A percentile compares a stretch with the other conserved stretches of the same genome.
These are phyloP conservation scores for Trichoderma erinaceum DNA, from an alignment of 495 filamentous ascomycete species.

Conservation along the genomic window DNA sequence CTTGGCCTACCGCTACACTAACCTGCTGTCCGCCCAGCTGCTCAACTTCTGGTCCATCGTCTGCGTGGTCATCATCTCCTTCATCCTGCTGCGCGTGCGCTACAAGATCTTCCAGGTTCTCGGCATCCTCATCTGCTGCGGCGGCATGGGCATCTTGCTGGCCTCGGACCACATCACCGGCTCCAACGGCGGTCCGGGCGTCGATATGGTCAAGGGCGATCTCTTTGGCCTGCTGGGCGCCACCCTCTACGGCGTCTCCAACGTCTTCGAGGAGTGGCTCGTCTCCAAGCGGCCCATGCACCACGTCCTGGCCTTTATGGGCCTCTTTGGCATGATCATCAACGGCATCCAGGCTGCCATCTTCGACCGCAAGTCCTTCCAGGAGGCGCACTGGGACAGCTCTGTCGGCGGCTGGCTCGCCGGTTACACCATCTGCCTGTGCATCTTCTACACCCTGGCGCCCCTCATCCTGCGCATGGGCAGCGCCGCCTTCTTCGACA, in stretches of 20 bases:
- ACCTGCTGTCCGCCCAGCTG: constrained; percentile 81
- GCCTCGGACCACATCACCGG: constrained; percentile 79
- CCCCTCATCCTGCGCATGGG: constrained; percentile 84
- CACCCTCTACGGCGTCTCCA: constrained; percentile 84
- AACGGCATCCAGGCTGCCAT: constrained; percentile 85
- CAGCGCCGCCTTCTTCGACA: constrained; percentile 92
- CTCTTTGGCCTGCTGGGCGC: constrained; percentile 85
- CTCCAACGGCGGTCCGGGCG: constrained; percentile 52
- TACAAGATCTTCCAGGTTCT: constrained; percentile 78
- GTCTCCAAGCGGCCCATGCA: constrained; percentile 81
- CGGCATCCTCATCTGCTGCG: constrained; percentile 86
- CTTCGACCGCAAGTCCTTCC: constrained; percentile 75
- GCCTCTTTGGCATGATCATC: constrained; percentile 83
- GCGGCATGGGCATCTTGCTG: constrained; percentile 84
- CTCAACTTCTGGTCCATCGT: constrained; percentile 99
- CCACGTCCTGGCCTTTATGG: constrained; percentile 88
- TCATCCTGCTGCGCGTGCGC: constrained; percentile 73
- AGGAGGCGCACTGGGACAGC: constrained; percentile 58
- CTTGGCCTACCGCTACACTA: constrained; percentile 88
- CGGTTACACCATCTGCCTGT: constrained; percentile 78
- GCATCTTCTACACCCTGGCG: constrained; percentile 79
- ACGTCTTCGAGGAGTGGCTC: constrained; percentile 88
- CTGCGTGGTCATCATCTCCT: constrained; percentile 80
- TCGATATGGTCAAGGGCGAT: constrained; percentile 83
- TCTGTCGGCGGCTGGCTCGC: constrained; percentile 72